Evolutionary conservation across 2,329 filamentous ascomycete species (phyloP).

Genomic region (Mollisia scopiformis): DNA sequence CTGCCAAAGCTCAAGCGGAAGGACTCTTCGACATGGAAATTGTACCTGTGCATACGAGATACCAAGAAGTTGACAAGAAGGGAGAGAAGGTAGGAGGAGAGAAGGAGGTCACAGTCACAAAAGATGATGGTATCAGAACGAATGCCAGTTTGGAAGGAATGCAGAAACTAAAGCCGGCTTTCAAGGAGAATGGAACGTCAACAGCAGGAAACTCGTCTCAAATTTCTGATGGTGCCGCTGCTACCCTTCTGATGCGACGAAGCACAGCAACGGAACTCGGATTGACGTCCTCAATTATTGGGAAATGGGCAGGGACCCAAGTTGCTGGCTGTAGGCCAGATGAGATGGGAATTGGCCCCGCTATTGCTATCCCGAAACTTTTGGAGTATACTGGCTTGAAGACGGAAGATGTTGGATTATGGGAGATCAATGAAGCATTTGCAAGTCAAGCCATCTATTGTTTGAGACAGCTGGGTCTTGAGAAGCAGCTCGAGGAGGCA

Average conservation of each 20-base stretch:
- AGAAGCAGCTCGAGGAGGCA: constrained; percentile 60
- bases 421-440: constrained; percentile 92
- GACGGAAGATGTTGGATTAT: constrained; percentile 74
- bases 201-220: constrained; percentile 89
- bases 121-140: constrained; percentile 83
- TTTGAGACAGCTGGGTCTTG: constrained; percentile 69
- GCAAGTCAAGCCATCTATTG: constrained; percentile 72
- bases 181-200: constrained; percentile 71
- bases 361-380: constrained; percentile 82
- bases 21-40: constrained; percentile 81
- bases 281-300: constrained; percentile 70
- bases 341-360: constrained; percentile 93
- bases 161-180: constrained; percentile 82
- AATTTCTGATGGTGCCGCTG: constrained; percentile 86
- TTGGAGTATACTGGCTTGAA: constrained; percentile 69
- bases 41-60: constrained; percentile 75
- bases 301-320: constrained; percentile 78
- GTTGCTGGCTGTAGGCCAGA: constrained; percentile 82
- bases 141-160: constrained; percentile 71
- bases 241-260: constrained; percentile 82
- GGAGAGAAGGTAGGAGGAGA: constrained; percentile 57
- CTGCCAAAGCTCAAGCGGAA: constrained; percentile 67
- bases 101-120: constrained; percentile 67
- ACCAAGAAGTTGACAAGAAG: constrained; percentile 64
- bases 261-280: constrained; percentile 76